Conservation (phyloP, 768 basidiomycete species). For the Tulasnella calospora region DNA sequence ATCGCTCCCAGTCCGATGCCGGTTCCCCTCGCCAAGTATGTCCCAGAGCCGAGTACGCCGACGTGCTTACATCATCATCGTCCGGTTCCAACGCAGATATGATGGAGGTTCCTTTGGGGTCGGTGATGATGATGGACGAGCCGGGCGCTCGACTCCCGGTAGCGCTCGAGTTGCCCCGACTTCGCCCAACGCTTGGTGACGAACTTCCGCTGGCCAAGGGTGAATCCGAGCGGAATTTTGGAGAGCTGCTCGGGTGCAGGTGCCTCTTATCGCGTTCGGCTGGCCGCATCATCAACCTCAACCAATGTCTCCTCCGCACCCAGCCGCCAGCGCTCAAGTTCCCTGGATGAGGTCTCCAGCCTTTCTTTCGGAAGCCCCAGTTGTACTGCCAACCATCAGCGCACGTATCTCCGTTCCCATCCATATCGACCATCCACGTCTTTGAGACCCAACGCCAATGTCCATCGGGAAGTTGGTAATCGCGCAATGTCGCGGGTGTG, state of each 20-base stretch:
- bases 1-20: slow-evolving; percentile 55
- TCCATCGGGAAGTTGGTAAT: slow-evolving; percentile 73
- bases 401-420: slow-evolving; percentile 69
- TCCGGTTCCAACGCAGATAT: neutral
- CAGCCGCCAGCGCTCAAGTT: slow-evolving; percentile 59
- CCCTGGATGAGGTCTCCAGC: slow-evolving; percentile 64
- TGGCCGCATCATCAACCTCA: slow-evolving; percentile 77
- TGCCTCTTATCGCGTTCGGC: slow-evolving; percentile 33
- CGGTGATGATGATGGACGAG: slow-evolving; percentile 9
- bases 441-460: slow-evolving; percentile 77
- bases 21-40: slow-evolving; percentile 55
- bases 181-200: slow-evolving; percentile 14
- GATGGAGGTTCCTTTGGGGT: neutral
- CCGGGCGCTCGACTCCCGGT: neutral
- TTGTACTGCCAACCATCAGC: slow-evolving; percentile 72
- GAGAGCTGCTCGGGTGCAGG: neutral
- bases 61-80: neutral
- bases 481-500: slow-evolving; percentile 43
- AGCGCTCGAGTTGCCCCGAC: neutral
- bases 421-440: slow-evolving; percentile 87
- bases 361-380: slow-evolving; percentile 60
- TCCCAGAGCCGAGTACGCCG: slow-evolving; percentile 32
- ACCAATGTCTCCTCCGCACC: slow-evolving; percentile 77
- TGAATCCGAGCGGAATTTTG: neutral
- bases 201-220: slow-evolving; percentile 6